A percentile compares a stretch with the other conserved stretches of the same genome.
Conservation (phyloP, 768 basidiomycete species). For the Suillus subaureus region DNA sequence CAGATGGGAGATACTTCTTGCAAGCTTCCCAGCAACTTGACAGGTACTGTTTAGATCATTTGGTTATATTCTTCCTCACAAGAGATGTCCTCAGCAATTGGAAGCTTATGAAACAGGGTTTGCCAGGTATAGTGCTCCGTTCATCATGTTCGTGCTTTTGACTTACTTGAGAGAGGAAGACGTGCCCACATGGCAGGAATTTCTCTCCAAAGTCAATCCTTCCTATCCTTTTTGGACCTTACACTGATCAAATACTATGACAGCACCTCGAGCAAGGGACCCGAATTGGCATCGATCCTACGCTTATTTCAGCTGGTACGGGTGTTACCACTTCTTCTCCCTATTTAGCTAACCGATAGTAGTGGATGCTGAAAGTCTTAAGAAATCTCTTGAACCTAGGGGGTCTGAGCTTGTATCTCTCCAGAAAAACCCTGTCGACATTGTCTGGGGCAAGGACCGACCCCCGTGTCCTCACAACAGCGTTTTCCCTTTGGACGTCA, state of each 20-base stretch:
- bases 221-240: neutral
- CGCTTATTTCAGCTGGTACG: constrained; percentile 65
- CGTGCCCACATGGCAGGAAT: constrained; percentile 91
- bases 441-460: constrained; percentile 68
- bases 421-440: constrained; percentile 73
- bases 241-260: constrained; percentile 4
- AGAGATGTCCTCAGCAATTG: constrained; percentile 62
- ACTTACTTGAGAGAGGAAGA: constrained; percentile 44
- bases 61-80: neutral
- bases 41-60: constrained; percentile 45
- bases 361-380: constrained; percentile 70
- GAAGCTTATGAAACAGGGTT: constrained; percentile 91
- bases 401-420: constrained; percentile 71
- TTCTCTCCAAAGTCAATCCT: constrained; percentile 62
- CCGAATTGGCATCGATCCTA: constrained; percentile 83
- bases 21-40: constrained; percentile 93
- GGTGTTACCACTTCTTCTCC: neutral
- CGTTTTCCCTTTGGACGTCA: constrained; percentile 69
- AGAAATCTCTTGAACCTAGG: constrained; percentile 52
- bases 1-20: constrained; percentile 93
- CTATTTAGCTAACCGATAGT: constrained; percentile 3
- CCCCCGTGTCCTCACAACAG: constrained; percentile 69
- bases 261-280: constrained; percentile 64
- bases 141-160: constrained; percentile 16
- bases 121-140: constrained; percentile 55